Evolutionary conservation across 768 basidiomycete genomes (phyloP).

Genomic region (Boletus tomentosulus): DNA sequence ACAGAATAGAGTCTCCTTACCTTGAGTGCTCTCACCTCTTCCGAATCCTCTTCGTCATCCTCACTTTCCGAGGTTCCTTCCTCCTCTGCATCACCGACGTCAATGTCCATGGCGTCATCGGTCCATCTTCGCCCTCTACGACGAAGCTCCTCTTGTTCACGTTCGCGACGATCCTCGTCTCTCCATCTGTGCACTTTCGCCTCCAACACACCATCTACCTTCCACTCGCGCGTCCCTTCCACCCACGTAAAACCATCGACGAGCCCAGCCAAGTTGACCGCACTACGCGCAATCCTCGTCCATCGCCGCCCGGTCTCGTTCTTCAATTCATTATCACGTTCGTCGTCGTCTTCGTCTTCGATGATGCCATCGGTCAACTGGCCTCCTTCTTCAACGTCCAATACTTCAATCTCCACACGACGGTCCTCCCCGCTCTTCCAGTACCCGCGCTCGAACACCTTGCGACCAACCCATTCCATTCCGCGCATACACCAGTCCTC

Average conservation of each 20-base stretch:
- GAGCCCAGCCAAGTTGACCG: constrained; percentile 57
- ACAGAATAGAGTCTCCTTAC: constrained; percentile 35
- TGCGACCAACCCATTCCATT: constrained; percentile 92
- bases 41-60: constrained; percentile 64
- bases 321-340: constrained; percentile 20
- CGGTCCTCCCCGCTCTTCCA: constrained; percentile 81
- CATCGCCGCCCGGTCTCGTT: constrained; percentile 56
- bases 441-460: constrained; percentile 89
- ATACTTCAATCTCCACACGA: constrained; percentile 71
- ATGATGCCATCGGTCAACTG: constrained; percentile 74
- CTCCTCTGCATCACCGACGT: constrained; percentile 47
- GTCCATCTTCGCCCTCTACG: constrained; percentile 57
- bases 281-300: constrained; percentile 70
- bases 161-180: constrained; percentile 63
- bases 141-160: constrained; percentile 64
- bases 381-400: constrained; percentile 54
- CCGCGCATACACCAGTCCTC: constrained; percentile 97
- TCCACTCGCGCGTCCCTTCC: constrained; percentile 57
- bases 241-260: constrained; percentile 77
- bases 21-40: constrained; percentile 78
- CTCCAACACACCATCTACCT: constrained; percentile 57
- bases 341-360: constrained; percentile 68
- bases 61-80: constrained; percentile 44
- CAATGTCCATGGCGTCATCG: constrained; percentile 71
- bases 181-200: constrained; percentile 69